Evolutionary conservation across 1,284 basidiomycete genomes (phyloP), one percentile per base, ranked within the genome.

Genomic region (Sporisorium iseilematis-ciliati): DNA sequence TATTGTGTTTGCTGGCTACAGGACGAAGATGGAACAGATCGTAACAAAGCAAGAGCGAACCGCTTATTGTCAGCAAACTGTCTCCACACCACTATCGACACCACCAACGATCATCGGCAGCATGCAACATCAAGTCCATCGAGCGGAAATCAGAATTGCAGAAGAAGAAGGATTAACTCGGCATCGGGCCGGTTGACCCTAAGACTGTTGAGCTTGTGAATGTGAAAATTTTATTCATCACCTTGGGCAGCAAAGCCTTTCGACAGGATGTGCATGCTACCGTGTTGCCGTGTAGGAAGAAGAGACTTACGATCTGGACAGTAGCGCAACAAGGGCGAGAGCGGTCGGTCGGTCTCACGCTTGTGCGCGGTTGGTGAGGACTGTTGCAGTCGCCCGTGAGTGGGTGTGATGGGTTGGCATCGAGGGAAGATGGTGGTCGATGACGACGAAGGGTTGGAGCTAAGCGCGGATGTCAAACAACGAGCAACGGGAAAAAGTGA

Each of bases 121-220:
- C 33, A 57, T 46, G 43, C 42, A 26, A 26, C 33, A 18, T 14
- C 23, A 23, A 21, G 2, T 35, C 7, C 11, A n/a, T n/a, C 16
- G 10, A 18, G 1, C 38, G 16, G 29, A 26, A 61, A 66, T 76
- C 73, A 76, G 73, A 71, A 76, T 76, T 76, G 73, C 73, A 76
- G 73, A 76, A 76, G 72, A 73, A 73, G 70, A 75, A 75, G 68
- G 65, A 65, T 68, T 71, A 35, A 58, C 52, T 76, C 73, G 67
- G 53, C 73, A 76, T 68, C 60, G 73, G 57, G 25, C n/a, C 12
- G 4, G 21, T 26, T 26, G 29, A 4, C 21, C 59, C 72, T 75
- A 60, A 65, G 73, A 75, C 73, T 75, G 73, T 75, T 75, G 73
- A 75, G 73, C 73, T 75, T 75, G 72, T 70, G 65, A 75, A 75